Evolutionary conservation across 352 stramenopile genomes (phyloP).

Genomic region (Peronospora tabacina): DNA sequence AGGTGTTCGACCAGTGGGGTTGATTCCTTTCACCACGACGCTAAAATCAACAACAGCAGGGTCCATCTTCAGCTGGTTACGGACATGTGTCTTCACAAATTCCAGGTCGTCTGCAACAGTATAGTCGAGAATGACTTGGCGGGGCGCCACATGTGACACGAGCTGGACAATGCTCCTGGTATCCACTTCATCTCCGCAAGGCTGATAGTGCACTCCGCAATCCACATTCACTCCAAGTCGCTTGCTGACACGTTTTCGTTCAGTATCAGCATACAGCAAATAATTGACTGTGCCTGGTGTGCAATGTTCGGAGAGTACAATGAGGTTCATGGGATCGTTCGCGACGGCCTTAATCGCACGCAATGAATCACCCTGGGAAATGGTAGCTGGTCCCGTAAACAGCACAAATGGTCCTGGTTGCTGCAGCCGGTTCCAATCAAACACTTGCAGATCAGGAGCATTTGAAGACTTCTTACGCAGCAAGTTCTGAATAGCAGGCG

Average conservation of each 20-base stretch:
- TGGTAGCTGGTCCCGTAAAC: constrained; percentile 72
- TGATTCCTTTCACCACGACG: constrained; percentile 30
- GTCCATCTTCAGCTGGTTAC: constrained; percentile 44
- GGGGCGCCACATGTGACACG: constrained; percentile 42
- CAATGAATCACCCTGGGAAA: constrained; percentile 61
- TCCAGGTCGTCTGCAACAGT: constrained; percentile 46
- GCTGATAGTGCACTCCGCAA: constrained; percentile 81
- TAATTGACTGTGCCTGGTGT: constrained; percentile 78
- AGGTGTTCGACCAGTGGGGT: constrained; percentile 22
- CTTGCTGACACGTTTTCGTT: constrained; percentile 65
- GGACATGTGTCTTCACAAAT: constrained; percentile 57
- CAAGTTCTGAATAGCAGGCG: constrained; percentile 30
- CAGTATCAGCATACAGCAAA: constrained; percentile 66
- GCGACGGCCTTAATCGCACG: constrained; percentile 55
- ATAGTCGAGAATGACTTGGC: constrained; percentile 66
- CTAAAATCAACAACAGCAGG: constrained; percentile 15
- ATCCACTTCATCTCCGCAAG: constrained; percentile 78
- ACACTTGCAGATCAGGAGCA: constrained; percentile 31
- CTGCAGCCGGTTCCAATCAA: constrained; percentile 66
- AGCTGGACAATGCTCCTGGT: constrained; percentile 80
- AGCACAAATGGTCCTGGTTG: constrained; percentile 64
- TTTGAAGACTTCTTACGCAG: constrained; percentile 22
- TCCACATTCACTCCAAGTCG: constrained; percentile 53
- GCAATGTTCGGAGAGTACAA: constrained; percentile 80
- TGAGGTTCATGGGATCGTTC: constrained; percentile 69